Conservation (phyloP, 768 basidiomycete genomes). For the Tulasnella sp. region DNA sequence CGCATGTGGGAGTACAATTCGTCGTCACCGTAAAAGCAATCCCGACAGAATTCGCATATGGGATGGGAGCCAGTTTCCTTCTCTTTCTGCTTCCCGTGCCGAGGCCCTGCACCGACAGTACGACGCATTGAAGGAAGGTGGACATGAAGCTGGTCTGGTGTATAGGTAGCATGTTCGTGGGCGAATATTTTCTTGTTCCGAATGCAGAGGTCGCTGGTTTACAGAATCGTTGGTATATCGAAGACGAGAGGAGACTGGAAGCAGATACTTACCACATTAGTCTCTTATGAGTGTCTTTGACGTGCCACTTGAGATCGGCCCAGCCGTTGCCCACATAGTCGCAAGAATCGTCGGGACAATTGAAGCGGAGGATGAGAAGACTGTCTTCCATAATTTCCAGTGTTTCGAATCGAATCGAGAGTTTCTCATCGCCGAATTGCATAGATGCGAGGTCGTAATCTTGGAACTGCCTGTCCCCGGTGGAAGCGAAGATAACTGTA, state of each 20-base stretch:
- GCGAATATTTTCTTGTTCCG: conserved; percentile 88
- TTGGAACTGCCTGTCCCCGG: conserved; percentile 52
- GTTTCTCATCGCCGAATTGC: conserved; percentile 59
- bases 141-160: conserved; percentile 49
- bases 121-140: conserved; percentile 70
- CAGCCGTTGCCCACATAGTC: conserved; percentile 80
- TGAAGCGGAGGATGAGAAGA: conserved; percentile 83
- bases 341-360: conserved; percentile 81
- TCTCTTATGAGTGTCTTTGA: conserved; percentile 62
- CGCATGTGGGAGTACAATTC: conserved; percentile 92
- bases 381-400: conserved; percentile 94
- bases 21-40: conserved; percentile 88
- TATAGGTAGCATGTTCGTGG: conserved; percentile 87
- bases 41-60: conserved; percentile 80
- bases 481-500: conserved; percentile 65
- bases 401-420: conserved; percentile 80
- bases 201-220: conserved; percentile 71
- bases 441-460: conserved; percentile 50
- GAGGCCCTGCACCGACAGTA: conserved; percentile 15
- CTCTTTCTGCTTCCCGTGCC: conserved; percentile 30
- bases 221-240: not conserved
- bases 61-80: conserved; percentile 45
- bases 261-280: conserved; percentile 67
- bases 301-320: conserved; percentile 82
- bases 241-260: not conserved